A percentile compares a stretch with the other conserved stretches of the same genome.
These are phyloP conservation scores for Dactylellina parvicollis DNA, from an alignment of 2,329 filamentous ascomycete species.

Conservation along the genomic window DNA sequence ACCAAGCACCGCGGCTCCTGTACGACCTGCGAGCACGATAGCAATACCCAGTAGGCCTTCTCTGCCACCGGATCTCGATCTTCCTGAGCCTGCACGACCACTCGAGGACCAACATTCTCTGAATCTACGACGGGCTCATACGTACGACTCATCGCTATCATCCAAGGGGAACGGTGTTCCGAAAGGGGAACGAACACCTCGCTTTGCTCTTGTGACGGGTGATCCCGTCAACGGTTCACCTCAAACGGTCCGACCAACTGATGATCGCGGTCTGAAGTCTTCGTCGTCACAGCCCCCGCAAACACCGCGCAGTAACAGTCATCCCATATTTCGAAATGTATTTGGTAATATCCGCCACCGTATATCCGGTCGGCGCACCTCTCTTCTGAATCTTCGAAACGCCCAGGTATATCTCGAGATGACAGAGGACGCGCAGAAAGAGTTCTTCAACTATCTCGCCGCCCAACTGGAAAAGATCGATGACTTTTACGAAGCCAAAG, in stretches of 20 bases:
- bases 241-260: constrained; percentile 21
- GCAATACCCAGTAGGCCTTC: constrained; percentile 28
- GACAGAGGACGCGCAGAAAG: constrained; percentile 77
- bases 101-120: constrained; percentile 24
- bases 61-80: constrained; percentile 29
- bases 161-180: constrained; percentile 2
- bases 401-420: constrained; percentile 67
- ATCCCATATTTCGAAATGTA: constrained; percentile 60
- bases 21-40: constrained; percentile 17
- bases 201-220: constrained; percentile 1
- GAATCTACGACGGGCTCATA: constrained; percentile 19
- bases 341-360: constrained; percentile 60
- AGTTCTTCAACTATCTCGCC: constrained; percentile 88
- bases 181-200: constrained; percentile 26
- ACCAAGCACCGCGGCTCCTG: neutral
- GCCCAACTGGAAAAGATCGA: constrained; percentile 90
- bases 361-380: constrained; percentile 63
- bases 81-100: constrained; percentile 39
- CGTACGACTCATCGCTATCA: constrained; percentile 34
- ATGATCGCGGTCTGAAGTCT: constrained; percentile 17
- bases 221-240: constrained; percentile 5
- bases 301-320: constrained; percentile 61
- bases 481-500: constrained; percentile 85
- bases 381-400: constrained; percentile 60
- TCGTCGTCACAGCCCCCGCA: constrained; percentile 21